A percentile compares a stretch with the other conserved stretches of the same genome.
These are phyloP conservation scores for Paraphoma chrysanthemicola DNA, from an alignment of 2,329 filamentous ascomycete genomes.

Conservation along the genomic window DNA sequence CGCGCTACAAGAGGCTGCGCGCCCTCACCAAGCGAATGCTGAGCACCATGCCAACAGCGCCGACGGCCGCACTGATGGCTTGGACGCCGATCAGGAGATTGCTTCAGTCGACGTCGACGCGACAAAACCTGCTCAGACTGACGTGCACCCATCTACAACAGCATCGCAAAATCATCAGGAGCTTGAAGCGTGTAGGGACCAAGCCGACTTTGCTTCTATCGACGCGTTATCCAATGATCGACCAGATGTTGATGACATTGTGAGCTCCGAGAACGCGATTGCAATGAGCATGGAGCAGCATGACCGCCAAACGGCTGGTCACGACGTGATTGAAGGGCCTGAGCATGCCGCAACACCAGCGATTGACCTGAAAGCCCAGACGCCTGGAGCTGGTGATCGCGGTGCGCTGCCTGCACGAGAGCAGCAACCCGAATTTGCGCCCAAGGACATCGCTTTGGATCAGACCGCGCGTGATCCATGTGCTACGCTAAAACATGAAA, in stretches of 20 bases:
- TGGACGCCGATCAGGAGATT: slow-evolving; percentile 16
- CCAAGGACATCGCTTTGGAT: neutral
- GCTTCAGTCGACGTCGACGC: slow-evolving; percentile 15
- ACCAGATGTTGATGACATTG: neutral
- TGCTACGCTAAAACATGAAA: neutral
- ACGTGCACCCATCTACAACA: slow-evolving; percentile 9
- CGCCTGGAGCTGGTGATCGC: neutral
- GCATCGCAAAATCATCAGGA: neutral
- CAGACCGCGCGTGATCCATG: neutral
- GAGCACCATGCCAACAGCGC: slow-evolving; percentile 11
- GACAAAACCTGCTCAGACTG: slow-evolving; percentile 9
- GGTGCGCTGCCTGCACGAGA: neutral
- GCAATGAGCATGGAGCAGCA: neutral
- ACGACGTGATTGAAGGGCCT: neutral
- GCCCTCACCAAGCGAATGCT: slow-evolving; percentile 20
- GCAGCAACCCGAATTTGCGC: neutral
- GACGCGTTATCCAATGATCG: neutral
- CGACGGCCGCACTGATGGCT: slow-evolving; percentile 12
- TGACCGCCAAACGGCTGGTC: neutral
- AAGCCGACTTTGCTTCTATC: neutral
- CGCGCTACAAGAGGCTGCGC: slow-evolving; percentile 12
- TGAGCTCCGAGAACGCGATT: neutral
- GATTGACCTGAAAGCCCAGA: neutral
- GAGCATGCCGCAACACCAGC: neutral
- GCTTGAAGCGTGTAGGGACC: neutral